Evolutionary conservation across 2,329 filamentous ascomycete species (phyloP).

Genomic region (Paraphoma chrysanthemicola): DNA sequence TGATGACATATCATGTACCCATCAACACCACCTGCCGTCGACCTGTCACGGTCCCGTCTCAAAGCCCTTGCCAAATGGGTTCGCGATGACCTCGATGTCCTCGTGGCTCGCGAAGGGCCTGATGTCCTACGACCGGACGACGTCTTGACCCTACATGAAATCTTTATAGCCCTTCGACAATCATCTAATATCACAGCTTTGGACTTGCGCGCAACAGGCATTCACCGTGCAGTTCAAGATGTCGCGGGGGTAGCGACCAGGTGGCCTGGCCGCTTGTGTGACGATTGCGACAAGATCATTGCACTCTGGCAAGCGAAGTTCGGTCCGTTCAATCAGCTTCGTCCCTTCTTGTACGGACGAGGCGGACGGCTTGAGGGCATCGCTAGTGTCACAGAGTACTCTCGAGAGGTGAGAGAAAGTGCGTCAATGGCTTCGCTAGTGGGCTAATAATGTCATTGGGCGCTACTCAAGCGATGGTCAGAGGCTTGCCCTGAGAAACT

Average conservation of each 20-base stretch:
- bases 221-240: slow-evolving; percentile 54
- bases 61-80: slow-evolving; percentile 52
- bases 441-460: slow-evolving; percentile 17
- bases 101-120: slow-evolving; percentile 55
- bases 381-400: slow-evolving; percentile 46
- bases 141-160: slow-evolving; percentile 52
- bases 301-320: slow-evolving; percentile 48
- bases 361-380: slow-evolving; percentile 54
- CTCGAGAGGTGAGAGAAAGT: slow-evolving; percentile 41
- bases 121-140: slow-evolving; percentile 53
- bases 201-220: slow-evolving; percentile 52
- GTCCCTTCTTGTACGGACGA: slow-evolving; percentile 51
- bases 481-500: slow-evolving; percentile 39
- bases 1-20: slow-evolving; percentile 5
- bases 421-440: background rate
- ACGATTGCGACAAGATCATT: slow-evolving; percentile 54
- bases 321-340: slow-evolving; percentile 48
- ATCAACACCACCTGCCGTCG: slow-evolving; percentile 10
- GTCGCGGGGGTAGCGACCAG: slow-evolving; percentile 55
- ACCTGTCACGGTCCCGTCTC: slow-evolving; percentile 41
- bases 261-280: slow-evolving; percentile 54
- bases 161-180: slow-evolving; percentile 38
- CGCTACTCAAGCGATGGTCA: slow-evolving; percentile 43
- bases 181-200: slow-evolving; percentile 36
- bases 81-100: slow-evolving; percentile 55